Evolutionary conservation across 176 grass and related monocot species (phyloP).

Genomic region (Avena atlantica): DNA sequence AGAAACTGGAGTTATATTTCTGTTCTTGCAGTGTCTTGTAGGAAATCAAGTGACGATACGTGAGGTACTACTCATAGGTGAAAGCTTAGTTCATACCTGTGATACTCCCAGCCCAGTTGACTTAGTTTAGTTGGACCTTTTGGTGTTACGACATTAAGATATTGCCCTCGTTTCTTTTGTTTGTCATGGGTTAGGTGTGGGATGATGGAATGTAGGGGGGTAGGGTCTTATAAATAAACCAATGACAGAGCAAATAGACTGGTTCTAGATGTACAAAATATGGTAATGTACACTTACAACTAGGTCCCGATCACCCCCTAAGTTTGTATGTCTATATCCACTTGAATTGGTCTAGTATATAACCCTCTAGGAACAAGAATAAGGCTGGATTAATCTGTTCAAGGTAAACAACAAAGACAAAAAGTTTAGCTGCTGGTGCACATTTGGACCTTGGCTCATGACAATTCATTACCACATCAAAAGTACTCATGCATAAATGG

Average conservation of each 20-base stretch:
- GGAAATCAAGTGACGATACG: slow-evolving; percentile 10
- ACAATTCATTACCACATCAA: slow-evolving; percentile 6
- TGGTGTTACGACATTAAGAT: background rate
- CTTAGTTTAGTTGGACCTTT: background rate
- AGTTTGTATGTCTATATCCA: background rate
- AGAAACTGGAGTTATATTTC: background rate
- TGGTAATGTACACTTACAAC: background rate
- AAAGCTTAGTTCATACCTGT: slow-evolving; percentile 6
- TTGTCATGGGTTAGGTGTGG: background rate
- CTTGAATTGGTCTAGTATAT: slow-evolving; percentile 6
- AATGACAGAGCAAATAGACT: background rate
- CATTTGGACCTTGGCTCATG: background rate
- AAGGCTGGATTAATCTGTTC: background rate
- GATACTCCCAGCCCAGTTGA: background rate
- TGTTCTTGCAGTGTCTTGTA: slow-evolving; percentile 12
- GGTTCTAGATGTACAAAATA: slow-evolving; percentile 8
- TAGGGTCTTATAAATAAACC: background rate
- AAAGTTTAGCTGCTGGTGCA: slow-evolving; percentile 1
- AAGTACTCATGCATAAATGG: slow-evolving; percentile 26
- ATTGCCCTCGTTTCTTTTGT: background rate
- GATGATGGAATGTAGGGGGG: too few relatives aligned
- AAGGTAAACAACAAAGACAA: background rate
- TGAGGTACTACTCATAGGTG: too few relatives aligned
- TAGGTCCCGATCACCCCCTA: background rate
- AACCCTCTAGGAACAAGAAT: background rate